Percentiles rank a stretch among this genome's conserved stretches.
These are phyloP conservation scores for Rubroboletus pulcherrimus DNA, from an alignment of 768 basidiomycete species.

Conservation along the genomic window DNA sequence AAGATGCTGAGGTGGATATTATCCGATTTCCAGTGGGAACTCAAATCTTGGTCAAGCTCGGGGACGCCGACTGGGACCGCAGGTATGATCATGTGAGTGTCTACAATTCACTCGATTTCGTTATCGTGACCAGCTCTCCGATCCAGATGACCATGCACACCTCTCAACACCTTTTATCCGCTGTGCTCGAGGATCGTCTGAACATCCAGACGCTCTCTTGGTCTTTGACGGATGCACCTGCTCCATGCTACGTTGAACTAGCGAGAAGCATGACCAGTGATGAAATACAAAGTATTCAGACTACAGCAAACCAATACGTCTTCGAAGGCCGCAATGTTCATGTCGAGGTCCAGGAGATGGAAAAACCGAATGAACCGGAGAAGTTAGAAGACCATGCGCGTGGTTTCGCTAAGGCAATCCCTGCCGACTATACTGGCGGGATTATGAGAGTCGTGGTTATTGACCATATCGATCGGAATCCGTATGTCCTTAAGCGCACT, in stretches of 20 bases:
- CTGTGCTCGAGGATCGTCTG: conserved; percentile 64
- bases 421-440: conserved; percentile 71
- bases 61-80: conserved; percentile 55
- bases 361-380: conserved; percentile 33
- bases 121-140: neutral
- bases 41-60: conserved; percentile 51
- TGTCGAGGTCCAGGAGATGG: conserved; percentile 73
- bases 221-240: conserved; percentile 68
- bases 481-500: conserved; percentile 41
- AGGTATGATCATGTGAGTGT: conserved; percentile 69
- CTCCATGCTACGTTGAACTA: conserved; percentile 75
- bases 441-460: conserved; percentile 80
- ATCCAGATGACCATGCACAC: conserved; percentile 79
- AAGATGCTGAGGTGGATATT: conserved; percentile 39
- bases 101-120: neutral
- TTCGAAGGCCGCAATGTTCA: conserved; percentile 64
- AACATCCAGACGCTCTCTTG: conserved; percentile 73
- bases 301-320: conserved; percentile 61
- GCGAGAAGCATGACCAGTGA: conserved; percentile 60
- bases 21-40: conserved; percentile 49
- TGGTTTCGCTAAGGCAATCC: conserved; percentile 52
- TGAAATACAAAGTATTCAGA: conserved; percentile 61
- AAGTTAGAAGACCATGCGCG: conserved; percentile 45
- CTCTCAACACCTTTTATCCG: conserved; percentile 78
- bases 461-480: conserved; percentile 76